Evolutionary conservation across 768 basidiomycete species (phyloP).

Genomic region (Pleurotus salmoneostramineus): DNA sequence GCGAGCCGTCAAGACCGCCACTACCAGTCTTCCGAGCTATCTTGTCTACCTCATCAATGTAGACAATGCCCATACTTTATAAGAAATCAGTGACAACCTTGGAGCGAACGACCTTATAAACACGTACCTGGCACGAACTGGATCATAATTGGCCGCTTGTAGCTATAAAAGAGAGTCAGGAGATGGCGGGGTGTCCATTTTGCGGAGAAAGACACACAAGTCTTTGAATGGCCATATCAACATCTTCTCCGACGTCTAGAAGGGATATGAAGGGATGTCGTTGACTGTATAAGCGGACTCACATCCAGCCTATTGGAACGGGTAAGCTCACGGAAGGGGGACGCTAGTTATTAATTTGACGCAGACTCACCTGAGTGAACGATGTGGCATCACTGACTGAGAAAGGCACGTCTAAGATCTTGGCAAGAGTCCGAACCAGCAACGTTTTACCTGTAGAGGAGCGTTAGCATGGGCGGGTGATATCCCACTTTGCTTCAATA

Average conservation of each 20-base stretch:
- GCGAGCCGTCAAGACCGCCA: slow-evolving; percentile 61
- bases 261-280: slow-evolving; percentile 8
- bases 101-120: background rate
- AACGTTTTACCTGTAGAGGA: slow-evolving; percentile 72
- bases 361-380: slow-evolving; percentile 71
- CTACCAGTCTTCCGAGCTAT: slow-evolving; percentile 62
- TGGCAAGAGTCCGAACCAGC: slow-evolving; percentile 87
- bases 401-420: slow-evolving; percentile 90
- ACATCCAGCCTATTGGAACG: slow-evolving; percentile 64
- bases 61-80: slow-evolving; percentile 86
- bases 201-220: slow-evolving; percentile 43
- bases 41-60: slow-evolving; percentile 97
- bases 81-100: slow-evolving; percentile 6
- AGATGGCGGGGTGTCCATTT: background rate
- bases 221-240: slow-evolving; percentile 86
- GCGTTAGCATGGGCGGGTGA: background rate
- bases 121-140: slow-evolving; percentile 73
- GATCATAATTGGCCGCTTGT: slow-evolving; percentile 89
- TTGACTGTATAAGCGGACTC: slow-evolving; percentile 21
- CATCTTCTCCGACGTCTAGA: slow-evolving; percentile 93
- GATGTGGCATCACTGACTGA: slow-evolving; percentile 92
- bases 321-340: background rate
- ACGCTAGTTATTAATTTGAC: background rate
- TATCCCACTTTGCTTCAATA: slow-evolving; percentile 18
- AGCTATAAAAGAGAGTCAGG: slow-evolving; percentile 39